Evolutionary conservation across 2,329 filamentous ascomycete species (phyloP).

Genomic region (Blastomyces parvus): DNA sequence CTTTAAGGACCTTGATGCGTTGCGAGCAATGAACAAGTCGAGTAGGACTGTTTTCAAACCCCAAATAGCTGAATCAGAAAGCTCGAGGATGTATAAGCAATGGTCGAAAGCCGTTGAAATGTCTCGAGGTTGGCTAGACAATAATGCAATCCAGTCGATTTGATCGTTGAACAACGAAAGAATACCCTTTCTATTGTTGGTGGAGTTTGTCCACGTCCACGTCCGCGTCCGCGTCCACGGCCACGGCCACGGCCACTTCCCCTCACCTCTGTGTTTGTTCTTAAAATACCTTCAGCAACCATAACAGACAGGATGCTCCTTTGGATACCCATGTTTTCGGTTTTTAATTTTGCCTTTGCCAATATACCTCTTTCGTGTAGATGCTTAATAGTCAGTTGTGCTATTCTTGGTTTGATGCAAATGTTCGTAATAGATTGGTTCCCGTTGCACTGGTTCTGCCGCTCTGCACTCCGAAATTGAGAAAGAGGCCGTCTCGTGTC

Average conservation of each 20-base stretch:
- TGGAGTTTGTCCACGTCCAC: slow-evolving; percentile 7
- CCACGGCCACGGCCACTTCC: not conserved
- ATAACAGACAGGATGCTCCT: not conserved
- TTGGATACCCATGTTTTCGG: slow-evolving; percentile 1
- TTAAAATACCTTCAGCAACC: not conserved
- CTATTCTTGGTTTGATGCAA: slow-evolving; percentile 1
- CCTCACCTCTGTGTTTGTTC: not conserved
- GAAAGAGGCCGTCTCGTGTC: slow-evolving; percentile 7
- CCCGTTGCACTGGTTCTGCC: not conserved
- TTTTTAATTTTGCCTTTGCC: not conserved
- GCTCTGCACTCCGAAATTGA: not conserved
- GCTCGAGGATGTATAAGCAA: slow-evolving; percentile 54
- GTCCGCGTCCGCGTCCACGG: not conserved
- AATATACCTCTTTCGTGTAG: slow-evolving; percentile 1
- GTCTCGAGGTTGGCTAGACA: slow-evolving; percentile 58
- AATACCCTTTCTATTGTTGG: slow-evolving; percentile 2
- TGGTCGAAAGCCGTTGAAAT: slow-evolving; percentile 73
- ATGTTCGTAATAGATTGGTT: not conserved
- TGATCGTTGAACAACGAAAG: slow-evolving; percentile 10
- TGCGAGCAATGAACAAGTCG: slow-evolving; percentile 61
- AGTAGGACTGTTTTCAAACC: slow-evolving; percentile 64
- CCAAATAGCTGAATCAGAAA: slow-evolving; percentile 49
- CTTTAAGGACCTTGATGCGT: slow-evolving; percentile 65
- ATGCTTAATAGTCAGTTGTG: slow-evolving; percentile 1
- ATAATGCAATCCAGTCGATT: slow-evolving; percentile 20